These are phyloP conservation scores for Massariosphaeria phaeospora DNA, from an alignment of 495 filamentous ascomycete species.

Conservation along the genomic window DNA sequence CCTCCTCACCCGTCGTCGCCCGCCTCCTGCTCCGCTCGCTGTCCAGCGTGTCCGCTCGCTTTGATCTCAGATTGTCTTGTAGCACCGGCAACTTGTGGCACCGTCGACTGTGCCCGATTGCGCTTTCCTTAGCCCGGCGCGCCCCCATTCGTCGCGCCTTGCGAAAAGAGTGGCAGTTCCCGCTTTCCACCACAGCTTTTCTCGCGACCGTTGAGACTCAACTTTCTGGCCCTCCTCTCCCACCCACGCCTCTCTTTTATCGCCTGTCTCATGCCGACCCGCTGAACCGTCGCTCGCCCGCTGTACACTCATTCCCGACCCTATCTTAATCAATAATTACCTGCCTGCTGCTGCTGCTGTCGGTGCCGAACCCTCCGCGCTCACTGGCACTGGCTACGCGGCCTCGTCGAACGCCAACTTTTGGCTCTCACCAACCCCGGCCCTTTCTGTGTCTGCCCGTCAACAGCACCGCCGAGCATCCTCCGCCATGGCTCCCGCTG, in stretches of 20 bases:
- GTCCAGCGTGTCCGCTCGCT: not conserved
- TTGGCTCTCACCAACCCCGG: conserved; percentile 16
- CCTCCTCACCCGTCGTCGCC: not conserved
- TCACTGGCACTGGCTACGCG: conserved; percentile 10
- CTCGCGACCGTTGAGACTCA: conserved; percentile 16
- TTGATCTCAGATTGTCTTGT: conserved; percentile 6
- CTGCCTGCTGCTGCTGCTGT: conserved; percentile 3
- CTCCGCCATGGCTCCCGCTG: conserved; percentile 33
- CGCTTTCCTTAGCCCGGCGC: conserved; percentile 8
- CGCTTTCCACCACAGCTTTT: conserved; percentile 5
- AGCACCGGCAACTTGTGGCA: conserved; percentile 15
- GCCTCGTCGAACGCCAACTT: conserved; percentile 25
- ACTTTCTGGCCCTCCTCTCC: conserved; percentile 13
- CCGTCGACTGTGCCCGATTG: conserved; percentile 9
- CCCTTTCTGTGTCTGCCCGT: not conserved
- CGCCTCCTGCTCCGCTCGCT: not conserved
- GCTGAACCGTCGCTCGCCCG: conserved; percentile 14
- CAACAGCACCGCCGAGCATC: conserved; percentile 15
- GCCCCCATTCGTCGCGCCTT: conserved; percentile 24
- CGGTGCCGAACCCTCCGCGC: not conserved
- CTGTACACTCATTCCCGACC: conserved; percentile 29
- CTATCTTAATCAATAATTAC: conserved; percentile 37
- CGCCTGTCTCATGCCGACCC: conserved; percentile 29
- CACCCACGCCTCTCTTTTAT: conserved; percentile 29
- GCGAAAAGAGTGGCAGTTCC: conserved; percentile 2